Percentiles rank a stretch among this genome's conserved stretches.
phyloP scores from a whole-genome alignment of 352 stramenopile genomes.

The Pythium dissimile region DNA sequence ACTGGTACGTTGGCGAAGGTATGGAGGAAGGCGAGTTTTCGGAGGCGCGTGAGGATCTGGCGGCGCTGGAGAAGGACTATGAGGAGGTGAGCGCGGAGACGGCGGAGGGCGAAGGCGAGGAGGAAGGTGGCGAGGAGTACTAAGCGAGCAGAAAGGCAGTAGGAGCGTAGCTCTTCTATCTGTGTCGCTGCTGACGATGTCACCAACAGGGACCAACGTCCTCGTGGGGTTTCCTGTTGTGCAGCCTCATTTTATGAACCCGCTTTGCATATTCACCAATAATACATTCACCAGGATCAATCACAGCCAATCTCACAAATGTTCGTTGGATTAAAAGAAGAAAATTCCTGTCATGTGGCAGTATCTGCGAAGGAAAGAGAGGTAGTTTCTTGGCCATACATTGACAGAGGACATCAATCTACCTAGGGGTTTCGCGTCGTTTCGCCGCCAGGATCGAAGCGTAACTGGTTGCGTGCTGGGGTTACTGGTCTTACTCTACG shows the following conservation, averaged over 20 bases:
- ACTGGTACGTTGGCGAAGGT: constrained; percentile 99
- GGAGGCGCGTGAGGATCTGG: constrained; percentile 98
- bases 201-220: too few relatives aligned
- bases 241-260: background rate
- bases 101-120: constrained; percentile 93
- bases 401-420: too few relatives aligned
- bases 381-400: too few relatives aligned
- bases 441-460: background rate
- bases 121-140: constrained; percentile 90
- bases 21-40: constrained; percentile 99
- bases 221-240: background rate
- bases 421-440: background rate
- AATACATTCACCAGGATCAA: too few relatives aligned
- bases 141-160: constrained; percentile 27
- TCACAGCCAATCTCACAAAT: background rate
- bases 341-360: too few relatives aligned
- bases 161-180: constrained; percentile 3
- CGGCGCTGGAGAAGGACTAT: constrained; percentile 99
- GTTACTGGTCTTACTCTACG: too few relatives aligned
- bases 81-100: constrained; percentile 99
- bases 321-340: background rate
- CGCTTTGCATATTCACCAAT: background rate
- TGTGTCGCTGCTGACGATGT: too few relatives aligned
- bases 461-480: too few relatives aligned
- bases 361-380: too few relatives aligned